Evolutionary conservation across 2,329 filamentous ascomycete species (phyloP).

Genomic region (Fusarium graminum): DNA sequence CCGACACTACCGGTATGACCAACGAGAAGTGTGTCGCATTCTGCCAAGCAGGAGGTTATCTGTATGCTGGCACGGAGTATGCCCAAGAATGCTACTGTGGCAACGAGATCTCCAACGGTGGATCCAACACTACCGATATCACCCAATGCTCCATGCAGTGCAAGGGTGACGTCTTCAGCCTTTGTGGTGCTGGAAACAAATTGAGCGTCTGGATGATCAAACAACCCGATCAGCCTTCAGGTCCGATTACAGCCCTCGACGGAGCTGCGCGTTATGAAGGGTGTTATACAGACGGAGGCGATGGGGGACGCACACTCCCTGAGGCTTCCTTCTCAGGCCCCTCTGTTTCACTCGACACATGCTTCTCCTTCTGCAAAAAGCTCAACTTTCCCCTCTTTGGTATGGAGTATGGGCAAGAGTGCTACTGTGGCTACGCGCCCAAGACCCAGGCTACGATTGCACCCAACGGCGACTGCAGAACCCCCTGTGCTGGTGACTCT

Average conservation of each 20-base stretch:
- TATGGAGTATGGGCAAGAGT: constrained; percentile 44
- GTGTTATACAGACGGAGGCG: constrained; percentile 43
- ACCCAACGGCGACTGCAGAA: constrained; percentile 40
- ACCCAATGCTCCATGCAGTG: constrained; percentile 48
- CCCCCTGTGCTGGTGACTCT: constrained; percentile 34
- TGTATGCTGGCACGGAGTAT: constrained; percentile 55
- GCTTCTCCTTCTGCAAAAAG: constrained; percentile 41
- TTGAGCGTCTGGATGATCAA: constrained; percentile 44
- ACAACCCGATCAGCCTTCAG: constrained; percentile 25
- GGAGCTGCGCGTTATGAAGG: constrained; percentile 35
- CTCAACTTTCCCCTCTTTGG: constrained; percentile 43
- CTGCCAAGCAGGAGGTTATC: constrained; percentile 49
- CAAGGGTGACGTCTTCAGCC: constrained; percentile 43
- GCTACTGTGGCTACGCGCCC: constrained; percentile 40
- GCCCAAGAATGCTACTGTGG: constrained; percentile 53
- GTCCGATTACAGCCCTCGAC: constrained; percentile 30
- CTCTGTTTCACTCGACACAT: constrained; percentile 39
- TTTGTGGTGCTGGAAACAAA: constrained; percentile 44
- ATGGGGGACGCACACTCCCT: constrained; percentile 40
- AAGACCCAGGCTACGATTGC: constrained; percentile 35
- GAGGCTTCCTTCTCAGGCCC: constrained; percentile 36
- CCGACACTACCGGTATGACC: constrained; percentile 42
- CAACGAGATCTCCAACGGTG: constrained; percentile 36
- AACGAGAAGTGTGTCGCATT: constrained; percentile 49
- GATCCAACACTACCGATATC: constrained; percentile 34